A percentile compares a stretch with the other conserved stretches of the same genome.
Evolutionary conservation across 2,329 filamentous ascomycete genomes (phyloP).

Genomic region (Fusarium keratoplasticum): DNA sequence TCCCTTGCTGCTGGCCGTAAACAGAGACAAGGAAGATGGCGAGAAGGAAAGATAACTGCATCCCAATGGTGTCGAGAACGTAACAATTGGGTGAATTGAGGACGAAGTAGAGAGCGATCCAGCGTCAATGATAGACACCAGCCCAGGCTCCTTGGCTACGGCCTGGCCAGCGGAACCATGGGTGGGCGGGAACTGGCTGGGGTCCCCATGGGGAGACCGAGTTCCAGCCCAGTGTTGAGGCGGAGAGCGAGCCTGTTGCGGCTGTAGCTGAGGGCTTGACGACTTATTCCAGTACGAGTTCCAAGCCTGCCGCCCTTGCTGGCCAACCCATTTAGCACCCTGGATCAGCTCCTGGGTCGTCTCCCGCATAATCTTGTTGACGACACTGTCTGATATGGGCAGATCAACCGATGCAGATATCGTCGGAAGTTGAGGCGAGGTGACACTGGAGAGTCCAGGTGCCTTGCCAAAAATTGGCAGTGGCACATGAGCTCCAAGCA

Average conservation of each 20-base stretch:
- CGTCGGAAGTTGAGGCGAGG: conserved; percentile 76
- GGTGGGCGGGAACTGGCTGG: conserved; percentile 76
- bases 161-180: conserved; percentile 72
- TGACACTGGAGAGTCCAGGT: conserved; percentile 68
- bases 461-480: conserved; percentile 66
- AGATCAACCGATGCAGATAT: conserved; percentile 77
- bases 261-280: conserved; percentile 55
- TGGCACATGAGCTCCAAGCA: conserved; percentile 74
- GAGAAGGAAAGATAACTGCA: conserved; percentile 86
- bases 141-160: conserved; percentile 73
- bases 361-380: conserved; percentile 82
- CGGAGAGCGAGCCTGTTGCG: conserved; percentile 58
- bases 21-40: conserved; percentile 77
- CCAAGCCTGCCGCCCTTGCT: conserved; percentile 81
- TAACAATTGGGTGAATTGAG: conserved; percentile 73
- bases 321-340: conserved; percentile 79
- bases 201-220: conserved; percentile 60
- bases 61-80: conserved; percentile 77
- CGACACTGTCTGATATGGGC: conserved; percentile 76
- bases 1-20: conserved; percentile 86
- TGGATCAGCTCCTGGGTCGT: conserved; percentile 83
- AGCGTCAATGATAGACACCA: conserved; percentile 81
- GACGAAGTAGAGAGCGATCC: conserved; percentile 66
- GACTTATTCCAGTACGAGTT: conserved; percentile 82
- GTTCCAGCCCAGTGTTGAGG: conserved; percentile 61